Evolutionary conservation across 371 early-diverging fungal genomes (phyloP).

Genomic region (Fennellomyces sp.): DNA sequence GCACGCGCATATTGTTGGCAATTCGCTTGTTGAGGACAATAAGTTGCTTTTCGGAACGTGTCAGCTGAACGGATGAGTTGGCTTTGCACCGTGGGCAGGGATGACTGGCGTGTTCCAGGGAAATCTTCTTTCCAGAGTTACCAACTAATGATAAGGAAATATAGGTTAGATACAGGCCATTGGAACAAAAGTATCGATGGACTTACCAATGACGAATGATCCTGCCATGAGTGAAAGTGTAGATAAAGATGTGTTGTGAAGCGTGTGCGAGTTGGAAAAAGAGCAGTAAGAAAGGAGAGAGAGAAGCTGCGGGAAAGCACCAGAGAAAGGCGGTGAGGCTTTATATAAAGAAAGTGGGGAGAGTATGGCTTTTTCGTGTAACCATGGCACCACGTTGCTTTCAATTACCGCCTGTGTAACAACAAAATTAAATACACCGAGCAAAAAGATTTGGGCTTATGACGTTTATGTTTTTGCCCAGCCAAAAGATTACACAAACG

Average conservation of each 20-base stretch:
- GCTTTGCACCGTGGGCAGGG: slow-evolving; percentile 45
- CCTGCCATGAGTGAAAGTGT: slow-evolving; percentile 16
- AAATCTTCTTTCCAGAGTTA: slow-evolving; percentile 39
- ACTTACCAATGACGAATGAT: slow-evolving; percentile 16
- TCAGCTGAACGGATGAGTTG: slow-evolving; percentile 39
- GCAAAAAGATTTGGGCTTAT: not conserved
- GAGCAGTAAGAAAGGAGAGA: not conserved
- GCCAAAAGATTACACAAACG: not conserved
- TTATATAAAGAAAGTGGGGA: not conserved
- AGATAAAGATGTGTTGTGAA: too few species aligned
- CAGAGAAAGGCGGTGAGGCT: not conserved
- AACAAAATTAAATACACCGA: not conserved
- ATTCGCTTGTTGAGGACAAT: slow-evolving; percentile 41
- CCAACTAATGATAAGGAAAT: slow-evolving; percentile 20
- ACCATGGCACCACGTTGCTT: not conserved
- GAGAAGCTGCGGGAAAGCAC: not conserved
- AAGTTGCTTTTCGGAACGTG: slow-evolving; percentile 38
- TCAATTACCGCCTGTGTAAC: not conserved
- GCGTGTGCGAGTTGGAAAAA: not conserved
- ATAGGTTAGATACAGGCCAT: not conserved
- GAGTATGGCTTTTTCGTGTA: not conserved
- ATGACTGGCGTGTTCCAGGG: slow-evolving; percentile 37
- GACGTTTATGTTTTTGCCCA: not conserved
- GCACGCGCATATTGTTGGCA: slow-evolving; percentile 39
- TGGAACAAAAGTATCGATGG: not conserved